Conservation (phyloP, 345 rosid genomes). For the Theobroma cacao region DNA sequence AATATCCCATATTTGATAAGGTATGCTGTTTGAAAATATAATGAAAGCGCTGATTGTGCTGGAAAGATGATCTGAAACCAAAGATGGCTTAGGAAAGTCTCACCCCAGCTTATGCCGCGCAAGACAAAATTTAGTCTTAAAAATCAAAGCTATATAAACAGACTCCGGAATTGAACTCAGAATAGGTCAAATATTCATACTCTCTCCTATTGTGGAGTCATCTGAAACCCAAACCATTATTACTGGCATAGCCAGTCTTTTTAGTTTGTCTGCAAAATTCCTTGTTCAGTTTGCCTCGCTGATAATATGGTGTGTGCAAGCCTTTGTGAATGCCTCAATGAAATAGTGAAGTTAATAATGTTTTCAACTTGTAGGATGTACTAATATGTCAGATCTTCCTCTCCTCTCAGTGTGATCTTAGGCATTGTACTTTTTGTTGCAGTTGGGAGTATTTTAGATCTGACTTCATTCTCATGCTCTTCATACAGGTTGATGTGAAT, state of each 20-base stretch:
- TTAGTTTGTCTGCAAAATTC: background rate
- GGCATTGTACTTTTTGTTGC: background rate
- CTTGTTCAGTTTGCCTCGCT: background rate
- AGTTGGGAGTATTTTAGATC: background rate
- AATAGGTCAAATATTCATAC: background rate
- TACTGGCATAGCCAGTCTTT: background rate
- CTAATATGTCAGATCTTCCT: background rate
- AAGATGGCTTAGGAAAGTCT: background rate
- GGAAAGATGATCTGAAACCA: background rate
- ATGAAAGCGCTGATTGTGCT: background rate
- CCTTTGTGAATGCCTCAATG: background rate
- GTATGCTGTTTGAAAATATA: conserved; percentile 22
- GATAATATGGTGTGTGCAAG: background rate
- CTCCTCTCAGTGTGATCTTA: background rate
- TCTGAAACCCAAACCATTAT: background rate
- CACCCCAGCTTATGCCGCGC: background rate
- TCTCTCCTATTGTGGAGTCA: background rate
- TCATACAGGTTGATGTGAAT: conserved; percentile 74
- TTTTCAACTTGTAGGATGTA: background rate
- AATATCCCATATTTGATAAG: conserved; percentile 91
- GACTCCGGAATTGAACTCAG: background rate
- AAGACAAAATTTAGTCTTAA: background rate
- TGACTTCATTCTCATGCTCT: background rate
- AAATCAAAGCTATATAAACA: background rate
- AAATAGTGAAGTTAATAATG: background rate